These are phyloP conservation scores for Massariosphaeria phaeospora DNA, from an alignment of 495 filamentous ascomycete genomes.

Conservation along the genomic window DNA sequence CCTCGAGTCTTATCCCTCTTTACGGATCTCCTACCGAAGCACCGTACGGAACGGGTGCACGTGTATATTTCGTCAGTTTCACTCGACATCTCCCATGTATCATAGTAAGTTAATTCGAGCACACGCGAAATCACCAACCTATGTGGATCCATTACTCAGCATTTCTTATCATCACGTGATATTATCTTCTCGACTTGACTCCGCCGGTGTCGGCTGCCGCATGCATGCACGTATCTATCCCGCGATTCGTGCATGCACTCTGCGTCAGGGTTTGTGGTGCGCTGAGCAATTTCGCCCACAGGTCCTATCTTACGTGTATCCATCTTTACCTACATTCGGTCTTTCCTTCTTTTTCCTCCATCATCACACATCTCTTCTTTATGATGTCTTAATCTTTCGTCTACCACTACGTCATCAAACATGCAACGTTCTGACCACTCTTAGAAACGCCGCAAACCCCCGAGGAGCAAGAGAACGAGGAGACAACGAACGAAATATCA, in stretches of 20 bases:
- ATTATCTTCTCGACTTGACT: constrained; percentile 1
- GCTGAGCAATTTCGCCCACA: background rate
- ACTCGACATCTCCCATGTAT: no score
- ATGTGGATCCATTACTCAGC: constrained; percentile 12
- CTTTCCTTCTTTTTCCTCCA: background rate
- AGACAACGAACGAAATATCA: background rate
- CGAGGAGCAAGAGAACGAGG: background rate
- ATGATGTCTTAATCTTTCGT: background rate
- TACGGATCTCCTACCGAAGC: no score
- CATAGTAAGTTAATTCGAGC: no score
- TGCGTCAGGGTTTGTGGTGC: background rate
- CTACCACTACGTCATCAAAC: background rate
- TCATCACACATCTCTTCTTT: background rate
- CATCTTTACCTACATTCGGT: no score
- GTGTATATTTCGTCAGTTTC: no score
- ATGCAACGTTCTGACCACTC: background rate
- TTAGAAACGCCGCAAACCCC: background rate
- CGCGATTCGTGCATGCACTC: constrained; percentile 1
- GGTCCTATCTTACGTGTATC: background rate
- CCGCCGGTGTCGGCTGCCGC: no score
- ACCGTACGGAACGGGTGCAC: no score
- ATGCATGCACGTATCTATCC: constrained; percentile 19
- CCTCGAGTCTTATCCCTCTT: no score
- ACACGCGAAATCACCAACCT: no score
- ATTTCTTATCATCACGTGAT: constrained; percentile 17